Evolutionary conservation across 345 rosid species (phyloP).

Genomic region (Eucalyptus regnans): DNA sequence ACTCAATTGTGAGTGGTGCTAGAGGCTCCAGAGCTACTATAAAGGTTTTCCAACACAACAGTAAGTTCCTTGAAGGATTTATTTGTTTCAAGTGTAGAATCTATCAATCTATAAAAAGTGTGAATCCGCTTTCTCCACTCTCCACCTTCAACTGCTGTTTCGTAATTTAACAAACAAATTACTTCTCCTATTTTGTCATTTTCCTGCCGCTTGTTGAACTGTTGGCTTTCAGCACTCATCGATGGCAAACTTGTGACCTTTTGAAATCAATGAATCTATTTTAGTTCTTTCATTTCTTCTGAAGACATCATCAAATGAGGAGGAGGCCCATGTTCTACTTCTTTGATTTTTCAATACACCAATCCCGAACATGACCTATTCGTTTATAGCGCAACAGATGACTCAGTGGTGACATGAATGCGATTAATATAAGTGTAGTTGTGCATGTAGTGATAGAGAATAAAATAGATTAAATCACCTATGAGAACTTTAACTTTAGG

Average conservation of each 20-base stretch:
- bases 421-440: not conserved
- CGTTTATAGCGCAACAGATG: not conserved
- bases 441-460: not conserved
- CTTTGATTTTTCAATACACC: not conserved
- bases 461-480: not conserved
- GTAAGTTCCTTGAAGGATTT: conserved; percentile 25
- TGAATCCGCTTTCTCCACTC: not conserved
- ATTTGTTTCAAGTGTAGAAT: not conserved
- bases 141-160: not conserved
- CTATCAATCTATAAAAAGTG: not conserved
- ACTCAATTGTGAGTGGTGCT: conserved; percentile 91
- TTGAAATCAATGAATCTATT: not conserved
- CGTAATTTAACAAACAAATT: not conserved
- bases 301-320: not conserved
- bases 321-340: not conserved
- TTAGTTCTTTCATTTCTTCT: not conserved
- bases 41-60: conserved; percentile 89
- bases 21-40: conserved; percentile 96
- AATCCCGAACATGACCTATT: not conserved
- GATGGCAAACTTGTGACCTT: not conserved
- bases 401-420: not conserved
- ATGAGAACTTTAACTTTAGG: not conserved
- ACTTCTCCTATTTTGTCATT: not conserved
- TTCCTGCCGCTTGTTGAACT: not conserved
- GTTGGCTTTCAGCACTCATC: not conserved